phyloP scores from a whole-genome alignment of 768 basidiomycete species.

The Boletus reticuloceps region DNA sequence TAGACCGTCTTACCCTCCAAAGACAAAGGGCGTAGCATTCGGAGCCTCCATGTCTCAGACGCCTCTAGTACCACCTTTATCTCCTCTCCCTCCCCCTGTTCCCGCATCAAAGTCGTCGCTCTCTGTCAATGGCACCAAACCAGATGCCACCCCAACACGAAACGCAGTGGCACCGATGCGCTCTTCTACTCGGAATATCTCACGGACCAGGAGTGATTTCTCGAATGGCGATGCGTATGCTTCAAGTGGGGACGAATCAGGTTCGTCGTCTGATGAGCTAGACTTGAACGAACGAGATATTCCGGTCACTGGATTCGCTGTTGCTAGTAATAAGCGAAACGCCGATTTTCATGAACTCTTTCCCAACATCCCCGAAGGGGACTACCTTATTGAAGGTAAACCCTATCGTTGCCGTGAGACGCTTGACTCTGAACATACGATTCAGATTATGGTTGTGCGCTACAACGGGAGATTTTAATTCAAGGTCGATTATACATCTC shows the following conservation, averaged over 20 bases:
- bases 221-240: conserved; percentile 27
- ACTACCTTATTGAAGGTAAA: conserved; percentile 96
- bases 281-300: conserved; percentile 58
- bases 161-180: background rate
- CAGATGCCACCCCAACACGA: conserved; percentile 5
- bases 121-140: conserved; percentile 14
- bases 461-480: conserved; percentile 94
- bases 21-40: conserved; percentile 58
- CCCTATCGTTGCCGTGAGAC: conserved; percentile 8
- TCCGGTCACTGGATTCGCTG: conserved; percentile 94
- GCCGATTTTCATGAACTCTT: conserved; percentile 96
- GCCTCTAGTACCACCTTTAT: conserved; percentile 42
- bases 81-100: conserved; percentile 13
- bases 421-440: background rate
- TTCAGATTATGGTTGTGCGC: conserved; percentile 94
- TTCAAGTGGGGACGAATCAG: conserved; percentile 31
- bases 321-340: conserved; percentile 92
- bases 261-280: conserved; percentile 34
- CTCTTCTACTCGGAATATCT: conserved; percentile 13
- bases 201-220: conserved; percentile 20
- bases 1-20: conserved; percentile 23
- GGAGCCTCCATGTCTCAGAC: conserved; percentile 66
- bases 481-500: conserved; percentile 97
- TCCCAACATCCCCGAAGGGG: conserved; percentile 84
- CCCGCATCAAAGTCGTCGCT: conserved; percentile 17